phyloP scores from a whole-genome alignment of 2,329 filamentous ascomycete genomes.

The Phoma sp. region DNA sequence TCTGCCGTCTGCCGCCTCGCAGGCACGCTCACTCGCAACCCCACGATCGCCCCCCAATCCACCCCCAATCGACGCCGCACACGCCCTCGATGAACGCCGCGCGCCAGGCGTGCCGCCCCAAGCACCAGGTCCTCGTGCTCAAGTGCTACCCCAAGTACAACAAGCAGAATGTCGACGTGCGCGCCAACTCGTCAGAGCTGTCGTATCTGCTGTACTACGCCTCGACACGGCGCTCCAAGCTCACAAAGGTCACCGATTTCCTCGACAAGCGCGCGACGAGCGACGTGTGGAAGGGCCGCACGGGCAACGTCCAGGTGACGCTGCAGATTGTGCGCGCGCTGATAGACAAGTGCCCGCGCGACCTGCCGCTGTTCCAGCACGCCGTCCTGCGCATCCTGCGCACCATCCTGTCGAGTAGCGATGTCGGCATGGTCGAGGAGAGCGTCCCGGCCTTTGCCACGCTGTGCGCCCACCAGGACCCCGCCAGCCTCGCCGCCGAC shows the following conservation, averaged over 20 bases:
- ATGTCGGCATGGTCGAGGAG: slow-evolving; percentile 92
- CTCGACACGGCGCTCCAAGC: slow-evolving; percentile 90
- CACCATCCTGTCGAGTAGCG: slow-evolving; percentile 80
- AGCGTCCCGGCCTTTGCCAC: slow-evolving; percentile 85
- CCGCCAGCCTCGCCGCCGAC: slow-evolving; percentile 82
- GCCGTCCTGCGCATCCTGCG: slow-evolving; percentile 85
- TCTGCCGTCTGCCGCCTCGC: background rate
- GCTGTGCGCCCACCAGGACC: slow-evolving; percentile 89
- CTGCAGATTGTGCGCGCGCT: slow-evolving; percentile 89
- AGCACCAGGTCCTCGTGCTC: slow-evolving; percentile 93
- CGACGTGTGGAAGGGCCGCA: slow-evolving; percentile 87
- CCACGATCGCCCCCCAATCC: background rate
- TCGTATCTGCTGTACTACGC: slow-evolving; percentile 98
- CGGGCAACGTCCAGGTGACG: slow-evolving; percentile 93
- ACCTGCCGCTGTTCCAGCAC: slow-evolving; percentile 85
- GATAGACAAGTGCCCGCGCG: slow-evolving; percentile 90
- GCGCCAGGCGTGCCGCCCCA: slow-evolving; percentile 75
- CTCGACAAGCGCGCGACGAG: slow-evolving; percentile 91
- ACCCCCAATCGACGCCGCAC: background rate
- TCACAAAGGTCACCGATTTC: slow-evolving; percentile 94
- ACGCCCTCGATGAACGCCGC: slow-evolving; percentile 60
- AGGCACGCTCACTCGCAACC: background rate
- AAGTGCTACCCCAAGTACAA: slow-evolving; percentile 95
- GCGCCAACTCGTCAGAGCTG: slow-evolving; percentile 94
- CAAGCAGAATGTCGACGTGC: slow-evolving; percentile 86